Evolutionary conservation across 2,329 filamentous ascomycete species (phyloP), one percentile per base, ranked within the genome.

Genomic region (Claviceps sp.): DNA sequence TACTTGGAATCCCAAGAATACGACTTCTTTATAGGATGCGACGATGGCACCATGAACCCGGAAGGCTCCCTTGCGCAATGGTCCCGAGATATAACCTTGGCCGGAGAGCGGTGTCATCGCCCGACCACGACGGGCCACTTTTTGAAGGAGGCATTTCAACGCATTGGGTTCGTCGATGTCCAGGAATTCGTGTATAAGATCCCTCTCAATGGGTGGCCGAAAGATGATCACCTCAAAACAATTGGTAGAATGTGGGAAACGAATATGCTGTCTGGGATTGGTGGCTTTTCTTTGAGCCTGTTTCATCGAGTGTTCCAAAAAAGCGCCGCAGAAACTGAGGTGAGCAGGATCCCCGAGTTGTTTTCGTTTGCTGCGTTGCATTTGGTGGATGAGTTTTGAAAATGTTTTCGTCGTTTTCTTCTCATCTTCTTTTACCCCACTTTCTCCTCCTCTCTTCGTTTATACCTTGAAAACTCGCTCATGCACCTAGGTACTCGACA

Each of bases 1-100:
- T 80, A 73, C 67, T 68, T 79, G 45, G 76, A 80, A 59, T 73
- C 71, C 2, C 75, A 79, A 56, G 76, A 79, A 56, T 60, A 68
- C 11, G 66, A 70, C 52, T 61, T 65, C 47, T 52, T 54, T 2
- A 56, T 71, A 26, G 53, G 57, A 29, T 73, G 67, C 53, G 76
- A 78, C 54, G 75, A 78, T 53, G 68, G 57, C 22, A 74, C 68
- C 5, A 63, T 78, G 47, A 48, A 60, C 4, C 60, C 59, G 0
- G 61, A 72, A 22, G 66, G 64, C 16, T 60, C 71, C 0, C 55
- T 76, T 6, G 58, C 62, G 23, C 57, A 57, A 5, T 77, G 74
- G 65, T 63, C 68, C 16, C 58, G 62, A 7, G 68, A 74, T 44
- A 61, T 76, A 23, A 57, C 65, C 4, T 56, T 64, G 2, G 72